These are phyloP conservation scores for Conidiobolus incongruus DNA, from an alignment of 371 early-diverging fungal genomes.

Conservation along the genomic window DNA sequence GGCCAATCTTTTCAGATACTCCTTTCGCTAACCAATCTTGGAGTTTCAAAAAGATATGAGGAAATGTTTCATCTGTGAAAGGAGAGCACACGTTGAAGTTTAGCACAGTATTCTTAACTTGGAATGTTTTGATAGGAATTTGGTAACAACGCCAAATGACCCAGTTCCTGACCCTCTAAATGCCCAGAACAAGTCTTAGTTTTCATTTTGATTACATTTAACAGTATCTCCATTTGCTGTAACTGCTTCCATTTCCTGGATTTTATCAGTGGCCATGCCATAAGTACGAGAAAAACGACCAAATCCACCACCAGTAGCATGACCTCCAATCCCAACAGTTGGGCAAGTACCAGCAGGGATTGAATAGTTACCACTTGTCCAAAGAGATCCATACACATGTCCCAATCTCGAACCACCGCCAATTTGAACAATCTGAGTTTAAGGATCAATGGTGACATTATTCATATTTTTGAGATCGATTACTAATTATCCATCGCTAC, in stretches of 20 bases:
- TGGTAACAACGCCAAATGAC: constrained; percentile 14
- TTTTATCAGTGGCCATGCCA: constrained; percentile 13
- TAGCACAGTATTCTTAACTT: constrained; percentile 9
- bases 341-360: constrained; percentile 15
- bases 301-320: constrained; percentile 15
- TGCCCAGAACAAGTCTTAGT: constrained; percentile 17
- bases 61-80: background rate
- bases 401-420: constrained; percentile 13
- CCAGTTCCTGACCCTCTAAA: constrained; percentile 18
- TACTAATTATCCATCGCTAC: constrained; percentile 10
- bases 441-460: constrained; percentile 5
- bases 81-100: background rate
- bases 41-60: background rate
- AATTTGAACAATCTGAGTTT: constrained; percentile 5
- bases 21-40: background rate
- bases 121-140: constrained; percentile 9
- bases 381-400: constrained; percentile 8
- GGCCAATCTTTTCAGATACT: background rate
- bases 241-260: constrained; percentile 9
- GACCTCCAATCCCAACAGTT: constrained; percentile 14
- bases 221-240: constrained; percentile 9
- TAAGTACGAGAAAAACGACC: constrained; percentile 11
- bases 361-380: constrained; percentile 8
- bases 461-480: constrained; percentile 11
- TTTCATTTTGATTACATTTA: constrained; percentile 3